Evolutionary conservation across 768 basidiomycete genomes (phyloP).

Genomic region (Leucocoprinus birnbaumii): DNA sequence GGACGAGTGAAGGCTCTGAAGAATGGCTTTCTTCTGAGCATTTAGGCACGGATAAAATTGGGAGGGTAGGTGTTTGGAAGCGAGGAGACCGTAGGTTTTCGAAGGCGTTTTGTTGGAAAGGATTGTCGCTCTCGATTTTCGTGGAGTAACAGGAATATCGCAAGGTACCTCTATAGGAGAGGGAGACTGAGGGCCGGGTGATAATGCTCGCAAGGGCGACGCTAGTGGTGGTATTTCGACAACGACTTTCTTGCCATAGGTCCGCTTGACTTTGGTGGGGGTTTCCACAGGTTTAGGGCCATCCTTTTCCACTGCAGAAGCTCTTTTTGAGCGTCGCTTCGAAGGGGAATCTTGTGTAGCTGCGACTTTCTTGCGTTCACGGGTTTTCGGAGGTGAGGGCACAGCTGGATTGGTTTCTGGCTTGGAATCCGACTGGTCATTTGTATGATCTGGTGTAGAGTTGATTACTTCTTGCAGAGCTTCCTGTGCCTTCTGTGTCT

Average conservation of each 20-base stretch:
- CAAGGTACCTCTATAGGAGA: too few species aligned
- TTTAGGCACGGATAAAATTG: slow-evolving; percentile 45
- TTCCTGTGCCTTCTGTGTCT: background rate
- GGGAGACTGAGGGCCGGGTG: background rate
- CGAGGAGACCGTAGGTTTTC: too few species aligned
- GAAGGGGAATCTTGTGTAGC: background rate
- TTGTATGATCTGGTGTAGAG: background rate
- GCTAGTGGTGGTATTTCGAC: slow-evolving; percentile 8
- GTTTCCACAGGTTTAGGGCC: background rate
- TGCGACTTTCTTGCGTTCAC: background rate
- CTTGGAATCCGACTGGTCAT: background rate
- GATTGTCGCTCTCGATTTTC: background rate
- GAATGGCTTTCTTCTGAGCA: slow-evolving; percentile 55
- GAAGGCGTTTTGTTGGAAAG: too few species aligned
- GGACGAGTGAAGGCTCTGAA: slow-evolving; percentile 40
- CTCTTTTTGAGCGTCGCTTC: background rate
- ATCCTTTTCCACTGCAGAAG: background rate
- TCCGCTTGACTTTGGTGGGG: background rate
- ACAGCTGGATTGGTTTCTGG: background rate
- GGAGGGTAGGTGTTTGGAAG: slow-evolving; percentile 27
- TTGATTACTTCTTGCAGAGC: background rate
- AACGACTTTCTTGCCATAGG: background rate
- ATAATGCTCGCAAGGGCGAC: background rate
- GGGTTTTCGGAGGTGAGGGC: background rate
- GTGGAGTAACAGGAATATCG: background rate